These are phyloP conservation scores for Coprinellus micaceus DNA, from an alignment of 768 basidiomycete genomes.

Conservation along the genomic window DNA sequence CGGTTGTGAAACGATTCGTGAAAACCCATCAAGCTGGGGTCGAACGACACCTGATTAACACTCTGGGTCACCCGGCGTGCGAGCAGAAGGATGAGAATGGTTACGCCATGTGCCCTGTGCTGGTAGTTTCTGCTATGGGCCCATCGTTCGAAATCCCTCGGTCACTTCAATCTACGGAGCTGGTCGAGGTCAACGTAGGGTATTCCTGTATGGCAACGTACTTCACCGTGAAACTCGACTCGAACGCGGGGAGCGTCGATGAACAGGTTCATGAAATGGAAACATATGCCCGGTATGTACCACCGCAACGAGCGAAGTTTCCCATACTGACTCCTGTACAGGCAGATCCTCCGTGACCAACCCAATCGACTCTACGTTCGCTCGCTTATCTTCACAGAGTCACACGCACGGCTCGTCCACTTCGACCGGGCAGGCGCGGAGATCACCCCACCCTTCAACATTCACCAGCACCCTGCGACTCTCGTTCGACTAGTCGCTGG, in stretches of 20 bases:
- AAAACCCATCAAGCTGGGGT: too few relatives aligned
- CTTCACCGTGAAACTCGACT: neutral
- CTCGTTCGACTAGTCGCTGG: slow-evolving; percentile 2
- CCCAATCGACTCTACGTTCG: neutral
- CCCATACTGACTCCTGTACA: neutral
- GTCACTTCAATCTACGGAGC: neutral
- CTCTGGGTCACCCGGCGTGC: too few relatives aligned
- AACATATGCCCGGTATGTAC: too few relatives aligned
- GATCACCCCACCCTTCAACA: neutral
- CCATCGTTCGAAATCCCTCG: neutral
- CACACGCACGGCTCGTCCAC: neutral
- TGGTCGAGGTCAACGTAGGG: neutral
- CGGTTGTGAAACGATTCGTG: too few relatives aligned
- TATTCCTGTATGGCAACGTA: neutral
- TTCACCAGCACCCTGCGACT: neutral
- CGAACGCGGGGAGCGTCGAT: neutral
- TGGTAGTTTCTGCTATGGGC: neutral
- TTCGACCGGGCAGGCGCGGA: neutral
- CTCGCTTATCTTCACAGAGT: neutral
- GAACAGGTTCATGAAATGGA: too few relatives aligned
- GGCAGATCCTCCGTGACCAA: slow-evolving; percentile 1
- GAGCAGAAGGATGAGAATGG: too few relatives aligned
- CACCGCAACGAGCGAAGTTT: too few relatives aligned
- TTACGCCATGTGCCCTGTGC: neutral
- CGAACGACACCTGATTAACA: too few relatives aligned